These are phyloP conservation scores for Solanum neorickii DNA, from an alignment of 257 asterid genomes.

Conservation along the genomic window DNA sequence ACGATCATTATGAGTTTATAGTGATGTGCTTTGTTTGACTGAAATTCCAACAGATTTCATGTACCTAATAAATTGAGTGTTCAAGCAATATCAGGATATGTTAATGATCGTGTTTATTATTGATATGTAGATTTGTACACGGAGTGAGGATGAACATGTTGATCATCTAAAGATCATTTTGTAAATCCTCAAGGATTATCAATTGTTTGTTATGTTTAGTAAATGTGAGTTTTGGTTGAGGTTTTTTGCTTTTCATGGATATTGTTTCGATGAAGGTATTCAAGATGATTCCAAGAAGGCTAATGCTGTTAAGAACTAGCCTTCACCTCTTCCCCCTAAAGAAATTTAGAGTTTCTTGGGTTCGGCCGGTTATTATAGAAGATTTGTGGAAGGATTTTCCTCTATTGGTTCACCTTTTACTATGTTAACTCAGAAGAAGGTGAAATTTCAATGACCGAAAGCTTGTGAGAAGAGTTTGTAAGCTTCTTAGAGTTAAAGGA, in stretches of 20 bases:
- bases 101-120: neutral
- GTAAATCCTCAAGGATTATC: neutral
- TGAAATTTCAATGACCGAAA: neutral
- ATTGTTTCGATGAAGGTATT: neutral
- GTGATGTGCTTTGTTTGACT: neutral
- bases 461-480: neutral
- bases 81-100: neutral
- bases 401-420: neutral
- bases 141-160: neutral
- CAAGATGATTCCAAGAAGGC: neutral
- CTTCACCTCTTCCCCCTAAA: neutral
- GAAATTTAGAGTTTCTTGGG: neutral
- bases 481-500: neutral
- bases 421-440: neutral
- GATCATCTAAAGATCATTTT: neutral
- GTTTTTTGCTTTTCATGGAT: neutral
- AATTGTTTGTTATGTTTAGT: neutral
- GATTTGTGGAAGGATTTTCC: neutral
- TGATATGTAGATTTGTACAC: neutral
- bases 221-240: neutral
- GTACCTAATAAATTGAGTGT: neutral
- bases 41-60: neutral
- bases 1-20: neutral
- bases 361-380: neutral
- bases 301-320: neutral